These are phyloP conservation scores for Chaetomidium leptoderma DNA, from an alignment of 495 filamentous ascomycete species.

Conservation along the genomic window DNA sequence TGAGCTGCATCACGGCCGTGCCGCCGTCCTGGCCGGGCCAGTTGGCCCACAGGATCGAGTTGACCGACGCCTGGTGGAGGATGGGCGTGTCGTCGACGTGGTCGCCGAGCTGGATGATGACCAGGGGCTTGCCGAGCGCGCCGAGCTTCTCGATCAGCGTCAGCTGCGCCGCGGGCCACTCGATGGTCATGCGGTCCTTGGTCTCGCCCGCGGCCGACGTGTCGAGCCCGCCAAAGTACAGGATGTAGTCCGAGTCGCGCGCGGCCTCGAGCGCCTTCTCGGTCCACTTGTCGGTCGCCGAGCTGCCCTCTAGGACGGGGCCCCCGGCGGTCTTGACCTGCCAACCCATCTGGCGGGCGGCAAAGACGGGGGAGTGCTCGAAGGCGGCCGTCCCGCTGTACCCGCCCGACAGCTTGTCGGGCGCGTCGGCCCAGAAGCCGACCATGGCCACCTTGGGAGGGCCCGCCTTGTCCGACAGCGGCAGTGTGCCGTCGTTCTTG, in stretches of 20 bases:
- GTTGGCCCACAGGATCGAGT: constrained; percentile 50
- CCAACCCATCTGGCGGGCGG: constrained; percentile 26
- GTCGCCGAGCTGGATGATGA: constrained; percentile 48
- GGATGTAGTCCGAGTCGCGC: constrained; percentile 36
- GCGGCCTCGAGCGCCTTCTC: constrained; percentile 41
- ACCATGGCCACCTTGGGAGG: constrained; percentile 34
- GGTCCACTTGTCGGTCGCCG: constrained; percentile 57
- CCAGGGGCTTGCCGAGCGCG: constrained; percentile 38
- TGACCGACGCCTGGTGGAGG: constrained; percentile 45
- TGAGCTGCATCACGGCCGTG: constrained; percentile 46
- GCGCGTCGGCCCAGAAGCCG: constrained; percentile 39
- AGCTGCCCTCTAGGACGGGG: constrained; percentile 41
- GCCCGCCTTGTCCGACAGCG: constrained; percentile 9
- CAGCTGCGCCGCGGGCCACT: constrained; percentile 45
- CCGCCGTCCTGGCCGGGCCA: constrained; percentile 57
- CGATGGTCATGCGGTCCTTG: constrained; percentile 40
- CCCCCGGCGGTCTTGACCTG: constrained; percentile 13
- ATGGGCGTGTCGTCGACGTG: constrained; percentile 54
- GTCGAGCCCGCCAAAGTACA: constrained; percentile 47
- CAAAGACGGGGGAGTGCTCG: constrained; percentile 33
- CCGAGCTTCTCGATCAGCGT: constrained; percentile 37
- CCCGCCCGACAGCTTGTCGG: constrained; percentile 33
- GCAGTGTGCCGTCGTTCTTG: constrained; percentile 37
- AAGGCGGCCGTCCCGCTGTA: constrained; percentile 40
- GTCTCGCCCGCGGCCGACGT: constrained; percentile 38